Base-by-base conservation (phyloP, 352 stramenopile species). In the Phytophthora chlamydospora region DNA sequence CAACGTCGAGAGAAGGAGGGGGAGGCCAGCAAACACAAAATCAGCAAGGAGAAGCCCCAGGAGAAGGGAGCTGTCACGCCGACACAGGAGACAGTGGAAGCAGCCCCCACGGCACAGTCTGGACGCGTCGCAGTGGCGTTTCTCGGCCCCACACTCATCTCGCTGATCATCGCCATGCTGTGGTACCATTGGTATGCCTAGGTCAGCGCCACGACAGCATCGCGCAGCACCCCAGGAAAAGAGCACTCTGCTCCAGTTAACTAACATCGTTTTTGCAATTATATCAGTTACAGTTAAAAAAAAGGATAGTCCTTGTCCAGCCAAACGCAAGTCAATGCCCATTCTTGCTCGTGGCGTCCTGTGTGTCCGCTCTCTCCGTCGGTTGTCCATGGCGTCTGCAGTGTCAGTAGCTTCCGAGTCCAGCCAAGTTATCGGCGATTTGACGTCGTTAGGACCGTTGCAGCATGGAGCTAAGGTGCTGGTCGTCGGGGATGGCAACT, bases 401-500 rank as follows among this genome's bases (percentile, higher is more conserved):
- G 12, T 39, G 17, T 42, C 45, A 46, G 19, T 50, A 53, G 13
- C 49, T 47, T 32, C 43, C 19, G 51, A 11, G 36, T 9, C n/a
- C 19, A 34, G 24, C 42, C 21, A 44, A 34, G 13, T 6, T 50
- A 52, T 69, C n/a, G 65, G 69, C 13, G 80, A 89, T 69, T 80
- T 91, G 45, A 85, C 76, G 29, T 80, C 76, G 29, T 73, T 91
- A 29, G 82, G 78, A 0, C 52, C 76, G n/a, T 44, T 69, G 8
- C 17, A 42, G n/a, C 38, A 19, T 35, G 56, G 62, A 12, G 60
- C 53, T 6, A 44, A 56, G 17, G 81, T 96, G 54, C 69, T 96
- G 19, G 75, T 96, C 19, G 83, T 93, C 4, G 87, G 85, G 12
- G 87, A 96, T 47, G 87, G 85, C 70, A 92, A 96, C 72, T 93